Conservation (phyloP, 129 eudicot species). For the Solidago caesia region DNA sequence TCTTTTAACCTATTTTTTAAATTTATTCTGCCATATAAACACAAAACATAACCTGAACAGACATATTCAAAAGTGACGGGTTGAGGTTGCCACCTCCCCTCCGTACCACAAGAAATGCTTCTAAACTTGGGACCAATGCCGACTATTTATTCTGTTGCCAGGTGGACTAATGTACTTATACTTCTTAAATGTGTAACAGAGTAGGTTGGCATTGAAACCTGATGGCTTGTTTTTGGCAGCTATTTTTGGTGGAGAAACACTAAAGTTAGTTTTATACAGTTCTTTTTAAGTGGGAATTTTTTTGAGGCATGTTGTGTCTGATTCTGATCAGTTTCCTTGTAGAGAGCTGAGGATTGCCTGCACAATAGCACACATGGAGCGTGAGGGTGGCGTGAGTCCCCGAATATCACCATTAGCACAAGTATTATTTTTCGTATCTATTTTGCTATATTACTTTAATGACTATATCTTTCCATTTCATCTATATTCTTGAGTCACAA, state of each 20-base stretch:
- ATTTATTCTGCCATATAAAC: too few species aligned
- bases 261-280: constrained; percentile 45
- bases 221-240: constrained; percentile 96
- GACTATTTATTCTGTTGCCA: constrained; percentile 5
- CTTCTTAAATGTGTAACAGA: constrained; percentile 44
- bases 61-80: too few species aligned
- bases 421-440: constrained; percentile 37
- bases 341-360: constrained; percentile 97
- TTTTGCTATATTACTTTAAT: not conserved
- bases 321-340: constrained; percentile 11
- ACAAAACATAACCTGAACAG: too few species aligned
- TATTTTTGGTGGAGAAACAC: constrained; percentile 95
- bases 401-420: constrained; percentile 96
- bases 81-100: too few species aligned
- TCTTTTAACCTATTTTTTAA: not conserved
- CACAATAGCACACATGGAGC: constrained; percentile 97
- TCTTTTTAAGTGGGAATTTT: not conserved
- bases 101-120: too few species aligned
- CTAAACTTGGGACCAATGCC: too few species aligned
- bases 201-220: constrained; percentile 88
- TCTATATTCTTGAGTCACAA: not conserved
- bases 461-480: not conserved
- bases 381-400: constrained; percentile 98
- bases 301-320: constrained; percentile 3
- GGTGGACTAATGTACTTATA: constrained; percentile 1